These are phyloP conservation scores for Mucor irregularis DNA, from an alignment of 371 early-diverging fungal genomes.

Conservation along the genomic window DNA sequence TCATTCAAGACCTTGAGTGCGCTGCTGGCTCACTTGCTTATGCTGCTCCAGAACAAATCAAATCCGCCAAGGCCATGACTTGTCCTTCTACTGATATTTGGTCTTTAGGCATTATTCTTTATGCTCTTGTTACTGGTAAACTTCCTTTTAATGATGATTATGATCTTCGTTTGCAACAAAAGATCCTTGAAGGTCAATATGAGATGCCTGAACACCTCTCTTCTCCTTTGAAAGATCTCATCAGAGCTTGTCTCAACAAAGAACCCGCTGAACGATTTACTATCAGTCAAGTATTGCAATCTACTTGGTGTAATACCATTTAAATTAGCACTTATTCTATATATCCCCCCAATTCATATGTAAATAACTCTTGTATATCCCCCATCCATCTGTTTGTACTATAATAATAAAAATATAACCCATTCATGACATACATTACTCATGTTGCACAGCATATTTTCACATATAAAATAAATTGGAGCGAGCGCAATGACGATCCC, in stretches of 20 bases:
- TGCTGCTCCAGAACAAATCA: slow-evolving; percentile 73
- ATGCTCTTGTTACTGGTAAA: slow-evolving; percentile 63
- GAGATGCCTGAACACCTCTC: slow-evolving; percentile 33
- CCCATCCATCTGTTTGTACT: background rate
- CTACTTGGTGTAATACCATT: slow-evolving; percentile 22
- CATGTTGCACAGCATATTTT: too few species aligned
- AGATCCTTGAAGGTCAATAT: slow-evolving; percentile 53
- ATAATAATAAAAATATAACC: too few species aligned
- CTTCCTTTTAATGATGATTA: slow-evolving; percentile 78
- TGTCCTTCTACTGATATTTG: slow-evolving; percentile 74
- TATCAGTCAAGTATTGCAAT: slow-evolving; percentile 20
- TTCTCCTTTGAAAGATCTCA: slow-evolving; percentile 10
- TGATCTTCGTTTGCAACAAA: slow-evolving; percentile 67
- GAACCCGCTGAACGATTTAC: slow-evolving; percentile 17
- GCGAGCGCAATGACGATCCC: too few species aligned
- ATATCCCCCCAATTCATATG: background rate
- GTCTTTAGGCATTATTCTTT: slow-evolving; percentile 78
- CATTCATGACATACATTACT: background rate
- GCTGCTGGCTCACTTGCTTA: slow-evolving; percentile 74
- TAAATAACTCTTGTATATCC: background rate
- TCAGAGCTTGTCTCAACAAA: slow-evolving; percentile 16
- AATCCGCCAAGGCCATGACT: slow-evolving; percentile 34
- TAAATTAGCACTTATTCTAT: background rate
- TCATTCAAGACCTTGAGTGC: slow-evolving; percentile 12
- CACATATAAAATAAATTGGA: too few species aligned